Percentiles rank a stretch among this genome's conserved stretches.
These are phyloP conservation scores for Pouteria glomerata DNA, from an alignment of 148 eudicot species.

Conservation along the genomic window DNA sequence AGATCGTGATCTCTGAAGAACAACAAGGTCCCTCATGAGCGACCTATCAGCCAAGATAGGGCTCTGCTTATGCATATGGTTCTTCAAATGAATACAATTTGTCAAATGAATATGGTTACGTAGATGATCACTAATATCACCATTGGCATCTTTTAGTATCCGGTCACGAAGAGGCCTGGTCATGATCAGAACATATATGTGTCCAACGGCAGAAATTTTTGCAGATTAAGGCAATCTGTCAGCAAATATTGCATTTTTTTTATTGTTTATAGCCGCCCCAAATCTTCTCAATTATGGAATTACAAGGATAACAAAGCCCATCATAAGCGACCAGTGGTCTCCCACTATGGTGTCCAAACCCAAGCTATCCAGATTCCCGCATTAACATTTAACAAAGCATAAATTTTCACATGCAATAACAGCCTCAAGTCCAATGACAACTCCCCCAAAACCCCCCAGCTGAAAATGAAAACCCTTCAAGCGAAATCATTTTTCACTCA, in stretches of 20 bases:
- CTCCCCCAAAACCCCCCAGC: background rate
- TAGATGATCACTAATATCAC: slow-evolving; percentile 67
- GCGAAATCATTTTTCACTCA: slow-evolving; percentile 6
- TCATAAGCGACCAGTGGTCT: slow-evolving; percentile 13
- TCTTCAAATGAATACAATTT: slow-evolving; percentile 88
- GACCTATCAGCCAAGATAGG: slow-evolving; percentile 61
- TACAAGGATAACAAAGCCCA: slow-evolving; percentile 14
- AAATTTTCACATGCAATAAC: background rate
- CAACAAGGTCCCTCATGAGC: slow-evolving; percentile 82
- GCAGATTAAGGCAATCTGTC: slow-evolving; percentile 28
- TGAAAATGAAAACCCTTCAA: background rate
- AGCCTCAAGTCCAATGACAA: slow-evolving; percentile 8
- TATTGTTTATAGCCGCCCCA: slow-evolving; percentile 18
- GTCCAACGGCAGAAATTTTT: slow-evolving; percentile 17
- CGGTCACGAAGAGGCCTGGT: slow-evolving; percentile 65
- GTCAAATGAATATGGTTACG: slow-evolving; percentile 84
- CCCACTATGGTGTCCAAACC: slow-evolving; percentile 4
- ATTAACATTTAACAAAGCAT: no score
- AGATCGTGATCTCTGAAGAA: slow-evolving; percentile 76
- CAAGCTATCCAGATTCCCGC: no score
- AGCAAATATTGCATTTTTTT: slow-evolving; percentile 34
- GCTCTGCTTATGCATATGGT: slow-evolving; percentile 91
- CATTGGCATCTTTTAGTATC: slow-evolving; percentile 78
- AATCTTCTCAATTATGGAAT: slow-evolving; percentile 21
- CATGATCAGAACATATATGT: slow-evolving; percentile 46